These are phyloP conservation scores for Nakaseomyces uthaithaninus DNA, from an alignment of 1,139 yeast species.

Conservation along the genomic window DNA sequence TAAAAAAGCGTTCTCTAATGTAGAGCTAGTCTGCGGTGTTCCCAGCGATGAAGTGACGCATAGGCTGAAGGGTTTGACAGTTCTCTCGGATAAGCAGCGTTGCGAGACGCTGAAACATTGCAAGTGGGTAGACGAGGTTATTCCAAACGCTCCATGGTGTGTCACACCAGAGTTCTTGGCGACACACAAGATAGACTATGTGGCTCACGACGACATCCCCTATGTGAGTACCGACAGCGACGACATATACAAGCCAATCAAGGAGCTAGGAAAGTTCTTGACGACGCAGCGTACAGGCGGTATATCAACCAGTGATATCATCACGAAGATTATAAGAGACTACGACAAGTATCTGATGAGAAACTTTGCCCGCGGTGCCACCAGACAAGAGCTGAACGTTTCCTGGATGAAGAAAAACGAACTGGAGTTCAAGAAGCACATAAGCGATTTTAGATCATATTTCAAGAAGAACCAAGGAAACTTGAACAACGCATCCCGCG, in stretches of 20 bases:
- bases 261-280: conserved; percentile 80
- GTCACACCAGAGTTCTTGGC: conserved; percentile 74
- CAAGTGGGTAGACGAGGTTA: conserved; percentile 94
- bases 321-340: conserved; percentile 88
- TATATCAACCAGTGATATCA: conserved; percentile 89
- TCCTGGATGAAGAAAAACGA: conserved; percentile 97
- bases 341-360: conserved; percentile 95
- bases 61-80: conserved; percentile 86
- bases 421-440: conserved; percentile 83
- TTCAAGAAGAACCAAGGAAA: conserved; percentile 69
- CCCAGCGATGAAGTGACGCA: conserved; percentile 90
- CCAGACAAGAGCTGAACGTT: conserved; percentile 90
- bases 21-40: conserved; percentile 77
- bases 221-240: conserved; percentile 81
- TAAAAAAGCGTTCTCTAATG: conserved; percentile 83
- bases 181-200: conserved; percentile 82
- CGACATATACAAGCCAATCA: conserved; percentile 88
- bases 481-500: conserved; percentile 68
- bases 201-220: conserved; percentile 96
- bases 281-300: conserved; percentile 97
- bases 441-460: conserved; percentile 74
- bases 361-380: conserved; percentile 95
- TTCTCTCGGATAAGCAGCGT: conserved; percentile 76
- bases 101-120: conserved; percentile 85
- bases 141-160: conserved; percentile 93